phyloP scores from a whole-genome alignment of 1,139 yeast genomes.

The Groenewaldozyma auringiensis region DNA sequence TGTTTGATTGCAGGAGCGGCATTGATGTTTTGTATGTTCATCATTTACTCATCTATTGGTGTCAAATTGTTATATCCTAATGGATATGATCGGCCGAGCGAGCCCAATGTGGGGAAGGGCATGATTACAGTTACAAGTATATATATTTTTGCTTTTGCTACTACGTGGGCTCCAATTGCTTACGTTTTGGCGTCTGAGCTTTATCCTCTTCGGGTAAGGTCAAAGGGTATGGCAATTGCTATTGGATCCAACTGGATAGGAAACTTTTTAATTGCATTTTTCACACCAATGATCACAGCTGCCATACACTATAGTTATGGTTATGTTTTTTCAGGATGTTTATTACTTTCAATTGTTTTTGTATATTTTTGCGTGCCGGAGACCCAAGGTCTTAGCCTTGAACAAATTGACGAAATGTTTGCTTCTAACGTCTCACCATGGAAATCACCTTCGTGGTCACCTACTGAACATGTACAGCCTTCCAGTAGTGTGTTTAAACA shows the following conservation, averaged over 20 bases:
- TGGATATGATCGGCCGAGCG: constrained; percentile 18
- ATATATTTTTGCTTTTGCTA: constrained; percentile 68
- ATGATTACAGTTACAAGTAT: constrained; percentile 73
- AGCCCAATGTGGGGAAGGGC: not conserved
- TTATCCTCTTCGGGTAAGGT: constrained; percentile 70
- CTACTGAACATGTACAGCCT: not conserved
- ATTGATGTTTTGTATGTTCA: constrained; percentile 58
- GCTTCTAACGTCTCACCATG: constrained; percentile 27
- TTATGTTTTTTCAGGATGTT: constrained; percentile 68
- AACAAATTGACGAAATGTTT: constrained; percentile 45
- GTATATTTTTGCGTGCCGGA: constrained; percentile 64
- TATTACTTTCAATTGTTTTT: constrained; percentile 46
- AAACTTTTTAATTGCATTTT: constrained; percentile 55
- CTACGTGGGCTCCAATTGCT: constrained; percentile 65
- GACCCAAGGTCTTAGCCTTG: constrained; percentile 67
- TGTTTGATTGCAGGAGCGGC: constrained; percentile 57
- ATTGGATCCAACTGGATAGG: constrained; percentile 72
- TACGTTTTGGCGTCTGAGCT: constrained; percentile 74
- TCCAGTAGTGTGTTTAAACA: not conserved
- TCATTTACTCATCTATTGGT: constrained; percentile 63
- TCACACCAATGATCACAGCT: constrained; percentile 40
- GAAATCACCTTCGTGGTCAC: constrained; percentile 21
- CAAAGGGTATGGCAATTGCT: constrained; percentile 66
- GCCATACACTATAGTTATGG: constrained; percentile 57
- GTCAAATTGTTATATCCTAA: constrained; percentile 46